Percentiles rank a stretch among this genome's conserved stretches.
phyloP scores from a whole-genome alignment of 2,329 filamentous ascomycete species.

The Cercospora sesami region DNA sequence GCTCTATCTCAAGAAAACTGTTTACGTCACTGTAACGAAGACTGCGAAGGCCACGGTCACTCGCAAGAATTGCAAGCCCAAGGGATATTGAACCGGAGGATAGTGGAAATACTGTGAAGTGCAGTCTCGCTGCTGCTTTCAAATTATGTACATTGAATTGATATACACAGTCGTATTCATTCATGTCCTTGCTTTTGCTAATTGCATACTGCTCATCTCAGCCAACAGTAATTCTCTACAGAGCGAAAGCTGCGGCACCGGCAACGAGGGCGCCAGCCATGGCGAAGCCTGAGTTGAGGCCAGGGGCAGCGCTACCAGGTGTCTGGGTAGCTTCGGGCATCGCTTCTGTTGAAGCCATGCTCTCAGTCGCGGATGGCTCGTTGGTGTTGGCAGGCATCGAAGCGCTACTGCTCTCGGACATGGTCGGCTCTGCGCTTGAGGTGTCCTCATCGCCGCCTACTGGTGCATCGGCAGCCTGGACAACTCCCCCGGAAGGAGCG shows the following conservation, averaged over 20 bases:
- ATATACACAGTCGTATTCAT: not conserved
- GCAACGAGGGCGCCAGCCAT: slow-evolving; percentile 12
- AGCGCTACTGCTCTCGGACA: not conserved
- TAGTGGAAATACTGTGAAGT: not conserved
- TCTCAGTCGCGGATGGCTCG: not conserved
- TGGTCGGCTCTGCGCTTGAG: not conserved
- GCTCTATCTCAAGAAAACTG: not conserved
- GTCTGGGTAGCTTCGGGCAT: not conserved
- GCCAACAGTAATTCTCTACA: not conserved
- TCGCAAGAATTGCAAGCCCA: not conserved
- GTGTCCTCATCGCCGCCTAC: not conserved
- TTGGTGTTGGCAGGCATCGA: not conserved
- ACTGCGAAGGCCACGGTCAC: not conserved
- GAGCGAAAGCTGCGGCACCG: slow-evolving; percentile 10
- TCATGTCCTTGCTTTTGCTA: not conserved
- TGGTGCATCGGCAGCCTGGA: not conserved
- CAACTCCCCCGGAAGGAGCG: not conserved
- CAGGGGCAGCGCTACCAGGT: slow-evolving; percentile 1
- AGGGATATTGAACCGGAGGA: not conserved
- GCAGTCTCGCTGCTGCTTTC: not conserved
- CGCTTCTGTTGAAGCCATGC: not conserved
- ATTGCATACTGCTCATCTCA: not conserved
- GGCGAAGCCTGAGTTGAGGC: slow-evolving; percentile 7
- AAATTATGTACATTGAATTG: not conserved
- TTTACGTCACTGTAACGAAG: not conserved